Base-by-base conservation (phyloP, 202 grass and related monocot species). In the Alloteropsis angusta region DNA sequence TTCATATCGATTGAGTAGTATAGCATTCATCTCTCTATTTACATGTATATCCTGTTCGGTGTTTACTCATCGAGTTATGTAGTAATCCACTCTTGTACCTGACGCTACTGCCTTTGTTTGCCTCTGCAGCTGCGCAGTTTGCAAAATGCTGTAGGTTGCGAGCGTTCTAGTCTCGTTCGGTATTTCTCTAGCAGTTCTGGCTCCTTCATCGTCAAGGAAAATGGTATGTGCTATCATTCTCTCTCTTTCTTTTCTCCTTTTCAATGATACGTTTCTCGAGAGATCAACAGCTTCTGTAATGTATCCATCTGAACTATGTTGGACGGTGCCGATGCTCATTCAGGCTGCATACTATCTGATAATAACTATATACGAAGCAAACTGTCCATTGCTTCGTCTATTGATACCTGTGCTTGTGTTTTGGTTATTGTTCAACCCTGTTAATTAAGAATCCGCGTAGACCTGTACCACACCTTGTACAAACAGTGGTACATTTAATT, bases 81-180 rank as follows among this genome's bases (percentile, higher is more conserved):
- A 9, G 6, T 38, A n/a, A 35, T 22, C 14, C 3, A 15, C 6
- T 30, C 53, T 56, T 36, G 16, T 28, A 34, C 0, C 11, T 76
- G 49, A 12, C 67, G 9, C 47, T 72, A 0, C 17, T 13, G 28
- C 54, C 39, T 82, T 45, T 57, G 60, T 60, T 73, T 77, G 52
- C 28, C 82, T 76, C 17, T 82, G 49, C 88, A 97, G 93, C 75
- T 97, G 85, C 87, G 79, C 68, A 89, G 48, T 85, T 71, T 92
- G 74, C 88, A 91, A 18, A 91, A 76, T 71, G 55, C 74, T 79
- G 17, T 89, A 48, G 53, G 80, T 10, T 77, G 48, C 25, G 86
- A 91, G 48, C 85, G 70, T 43, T 66, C 79, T 65, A 48, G 62
- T 47, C 59, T 93, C 56, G 79, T 55, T 22, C 86, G 84, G 10